Conservation (phyloP, 805 yeast genomes). For the Torulaspora microellipsoides region DNA sequence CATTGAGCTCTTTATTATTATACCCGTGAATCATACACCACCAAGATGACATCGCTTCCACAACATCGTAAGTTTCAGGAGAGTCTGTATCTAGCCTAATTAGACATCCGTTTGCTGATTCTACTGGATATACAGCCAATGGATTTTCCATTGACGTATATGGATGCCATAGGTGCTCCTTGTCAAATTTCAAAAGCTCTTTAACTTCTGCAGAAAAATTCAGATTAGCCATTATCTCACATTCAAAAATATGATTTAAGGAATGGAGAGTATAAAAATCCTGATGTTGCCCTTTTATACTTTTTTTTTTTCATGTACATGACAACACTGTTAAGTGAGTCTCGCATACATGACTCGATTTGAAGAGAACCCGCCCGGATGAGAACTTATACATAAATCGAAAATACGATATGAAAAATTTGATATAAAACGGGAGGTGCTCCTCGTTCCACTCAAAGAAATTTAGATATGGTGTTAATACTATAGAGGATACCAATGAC, state of each 20-base stretch:
- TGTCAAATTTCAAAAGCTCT: constrained; percentile 20
- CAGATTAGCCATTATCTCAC: background rate
- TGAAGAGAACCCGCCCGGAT: too few species aligned
- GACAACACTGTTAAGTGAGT: too few species aligned
- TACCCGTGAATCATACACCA: constrained; percentile 35
- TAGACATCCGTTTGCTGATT: constrained; percentile 22
- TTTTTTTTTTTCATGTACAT: too few species aligned
- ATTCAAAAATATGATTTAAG: too few species aligned
- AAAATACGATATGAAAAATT: too few species aligned
- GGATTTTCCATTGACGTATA: constrained; percentile 30
- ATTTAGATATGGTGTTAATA: too few species aligned
- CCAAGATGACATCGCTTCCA: constrained; percentile 35
- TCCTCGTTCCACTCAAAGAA: too few species aligned
- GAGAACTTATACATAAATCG: too few species aligned
- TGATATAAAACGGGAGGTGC: too few species aligned
- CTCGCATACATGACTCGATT: too few species aligned
- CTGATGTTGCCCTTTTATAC: too few species aligned
- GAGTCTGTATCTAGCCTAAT: constrained; percentile 17
- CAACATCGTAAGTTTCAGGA: constrained; percentile 10
- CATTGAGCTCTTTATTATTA: constrained; percentile 24
- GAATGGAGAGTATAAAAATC: too few species aligned
- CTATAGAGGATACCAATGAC: constrained; percentile 1
- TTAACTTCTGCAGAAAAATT: constrained; percentile 4
- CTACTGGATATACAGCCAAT: constrained; percentile 23
- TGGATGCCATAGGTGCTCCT: constrained; percentile 33